Evolutionary conservation across 345 rosid species (phyloP), one percentile per base, ranked within the genome.

Genomic region (Orychophragmus violaceus): DNA sequence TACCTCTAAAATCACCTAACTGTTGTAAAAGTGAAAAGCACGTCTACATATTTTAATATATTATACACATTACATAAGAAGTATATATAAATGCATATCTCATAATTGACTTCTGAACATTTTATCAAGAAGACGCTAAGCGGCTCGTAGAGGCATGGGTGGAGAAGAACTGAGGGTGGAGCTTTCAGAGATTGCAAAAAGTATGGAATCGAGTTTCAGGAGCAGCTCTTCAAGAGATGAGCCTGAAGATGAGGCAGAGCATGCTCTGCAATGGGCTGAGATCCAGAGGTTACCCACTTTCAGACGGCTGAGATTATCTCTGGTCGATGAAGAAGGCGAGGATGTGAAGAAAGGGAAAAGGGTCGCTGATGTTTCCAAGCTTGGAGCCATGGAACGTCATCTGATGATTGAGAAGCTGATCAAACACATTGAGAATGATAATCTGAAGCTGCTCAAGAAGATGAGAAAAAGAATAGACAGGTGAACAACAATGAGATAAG

Each of bases 251-350:
- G 76, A 78, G 5, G 77, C 75, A 49, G 86, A 80, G 53, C 18
- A 75, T 69, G 76, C 76, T 44, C 69, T 69, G 37, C 83, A 85
- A 53, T 91, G 93, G 96, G 87, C 82, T 68, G 83, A 74, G 22
- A 71, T 91, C 37, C 84, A 91, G 80, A 86, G 87, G 51, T 68
- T 90, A 5, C 95, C 97, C 1, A 83, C 95, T 44, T 64, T 59
- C n/a, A 77, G 82, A 42, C 81, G 95, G 46, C 42, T 91, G 37
- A 76, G 81, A 23, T 75, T 87, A 21, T 80, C 87, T 22, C 72
- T 88, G 25, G 80, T 85, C 28, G 81, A 75, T 13, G 49, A 49
- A 33, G 51, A 21, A 27, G 78, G 9, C 8, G 70, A 69, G 3
- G 12, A 1, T 30, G 6, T 2, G 22, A 68, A 14, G 9, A 35